A percentile compares a stretch with the other conserved stretches of the same genome.
phyloP scores from a whole-genome alignment of 106 monocot genomes.

The Dendrobium officinale region DNA sequence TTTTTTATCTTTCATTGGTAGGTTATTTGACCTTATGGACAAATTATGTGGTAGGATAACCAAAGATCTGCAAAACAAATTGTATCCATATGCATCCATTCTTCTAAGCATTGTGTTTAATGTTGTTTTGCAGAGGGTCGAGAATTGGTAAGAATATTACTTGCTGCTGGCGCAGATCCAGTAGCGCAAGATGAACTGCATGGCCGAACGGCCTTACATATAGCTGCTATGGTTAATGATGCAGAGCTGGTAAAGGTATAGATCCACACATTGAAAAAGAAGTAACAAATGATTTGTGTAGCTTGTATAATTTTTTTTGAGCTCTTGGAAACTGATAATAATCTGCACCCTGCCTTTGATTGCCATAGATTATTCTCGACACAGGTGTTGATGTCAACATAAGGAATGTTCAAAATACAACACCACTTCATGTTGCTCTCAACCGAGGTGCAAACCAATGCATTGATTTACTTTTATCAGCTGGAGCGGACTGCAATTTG shows the following conservation, averaged over 20 bases:
- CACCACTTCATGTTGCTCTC: conserved; percentile 87
- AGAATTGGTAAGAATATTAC: conserved; percentile 85
- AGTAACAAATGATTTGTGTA: neutral
- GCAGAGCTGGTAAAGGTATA: conserved; percentile 78
- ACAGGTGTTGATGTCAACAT: conserved; percentile 95
- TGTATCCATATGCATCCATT: neutral
- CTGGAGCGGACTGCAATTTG: conserved; percentile 92
- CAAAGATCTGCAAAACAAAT: neutral
- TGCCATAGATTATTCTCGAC: conserved; percentile 72
- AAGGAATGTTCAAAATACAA: conserved; percentile 82
- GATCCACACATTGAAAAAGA: neutral
- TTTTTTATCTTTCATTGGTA: conserved; percentile 4
- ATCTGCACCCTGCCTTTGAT: neutral
- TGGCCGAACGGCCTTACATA: conserved; percentile 84
- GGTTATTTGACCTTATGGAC: neutral
- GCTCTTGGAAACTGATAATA: neutral
- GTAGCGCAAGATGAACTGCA: conserved; percentile 77
- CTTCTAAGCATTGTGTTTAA: conserved; percentile 7
- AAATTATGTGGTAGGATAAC: conserved; percentile 2
- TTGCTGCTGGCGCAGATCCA: conserved; percentile 92
- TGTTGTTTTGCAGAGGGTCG: conserved; percentile 58
- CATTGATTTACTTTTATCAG: conserved; percentile 88
- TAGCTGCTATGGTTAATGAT: conserved; percentile 95
- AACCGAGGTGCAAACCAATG: conserved; percentile 91
- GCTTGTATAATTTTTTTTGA: conserved; percentile 2